These are phyloP conservation scores for Pyrenophora seminiperda DNA, from an alignment of 2,329 filamentous ascomycete genomes.

Conservation along the genomic window DNA sequence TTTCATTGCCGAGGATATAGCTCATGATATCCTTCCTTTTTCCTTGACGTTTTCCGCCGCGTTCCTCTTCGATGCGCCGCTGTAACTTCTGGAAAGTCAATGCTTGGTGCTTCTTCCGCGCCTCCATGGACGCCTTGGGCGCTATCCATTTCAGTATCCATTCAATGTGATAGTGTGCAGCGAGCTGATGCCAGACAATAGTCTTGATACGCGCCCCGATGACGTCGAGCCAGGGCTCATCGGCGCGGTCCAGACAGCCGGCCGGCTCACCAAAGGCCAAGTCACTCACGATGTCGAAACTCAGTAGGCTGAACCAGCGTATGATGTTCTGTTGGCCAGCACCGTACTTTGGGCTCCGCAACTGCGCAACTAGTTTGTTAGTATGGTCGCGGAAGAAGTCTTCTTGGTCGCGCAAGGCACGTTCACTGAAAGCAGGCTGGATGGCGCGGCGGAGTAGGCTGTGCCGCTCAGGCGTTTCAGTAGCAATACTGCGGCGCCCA, in stretches of 20 bases:
- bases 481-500: constrained; percentile 1
- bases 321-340: background rate
- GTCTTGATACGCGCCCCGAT: constrained; percentile 1
- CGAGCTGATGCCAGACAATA: constrained; percentile 7
- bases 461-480: constrained; percentile 4
- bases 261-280: constrained; percentile 3
- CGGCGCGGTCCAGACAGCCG: constrained; percentile 4
- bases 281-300: constrained; percentile 8
- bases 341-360: constrained; percentile 1
- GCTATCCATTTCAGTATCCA: constrained; percentile 1
- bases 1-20: constrained; percentile 7
- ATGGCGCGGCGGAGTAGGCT: background rate
- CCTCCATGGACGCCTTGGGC: constrained; percentile 7
- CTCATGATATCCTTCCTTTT: constrained; percentile 3
- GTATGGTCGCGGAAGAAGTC: constrained; percentile 5
- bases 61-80: constrained; percentile 4
- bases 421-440: constrained; percentile 4
- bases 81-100: constrained; percentile 4
- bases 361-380: background rate
- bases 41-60: background rate
- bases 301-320: constrained; percentile 4
- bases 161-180: constrained; percentile 3
- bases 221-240: constrained; percentile 3
- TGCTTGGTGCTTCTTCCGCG: constrained; percentile 5
- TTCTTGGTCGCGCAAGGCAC: constrained; percentile 6